phyloP scores from a whole-genome alignment of 257 asterid species.

The Nicotiana undulata region DNA sequence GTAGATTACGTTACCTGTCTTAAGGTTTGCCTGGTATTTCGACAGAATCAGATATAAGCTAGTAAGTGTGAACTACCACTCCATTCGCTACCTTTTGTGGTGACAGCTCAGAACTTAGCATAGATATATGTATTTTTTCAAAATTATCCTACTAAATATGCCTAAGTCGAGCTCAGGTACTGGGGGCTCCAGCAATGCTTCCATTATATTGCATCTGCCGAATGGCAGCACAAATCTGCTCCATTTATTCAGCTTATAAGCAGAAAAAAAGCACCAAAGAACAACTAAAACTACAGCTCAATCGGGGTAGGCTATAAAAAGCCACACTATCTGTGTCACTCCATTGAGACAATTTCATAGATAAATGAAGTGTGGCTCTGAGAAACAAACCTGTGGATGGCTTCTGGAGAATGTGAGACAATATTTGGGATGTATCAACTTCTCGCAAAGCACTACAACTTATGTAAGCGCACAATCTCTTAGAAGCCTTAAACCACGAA shows the following conservation, averaged over 20 bases:
- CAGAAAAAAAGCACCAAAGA: too few species aligned
- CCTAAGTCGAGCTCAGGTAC: background rate
- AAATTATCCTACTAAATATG: background rate
- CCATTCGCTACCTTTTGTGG: background rate
- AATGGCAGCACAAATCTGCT: background rate
- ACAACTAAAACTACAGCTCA: background rate
- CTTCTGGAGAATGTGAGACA: slow-evolving; percentile 48
- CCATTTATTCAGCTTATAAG: background rate
- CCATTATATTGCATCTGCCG: background rate
- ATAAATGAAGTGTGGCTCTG: background rate
- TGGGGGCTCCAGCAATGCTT: background rate
- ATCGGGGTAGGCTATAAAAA: background rate
- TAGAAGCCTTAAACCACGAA: slow-evolving; percentile 82
- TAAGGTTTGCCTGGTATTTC: background rate
- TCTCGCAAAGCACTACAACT: slow-evolving; percentile 77
- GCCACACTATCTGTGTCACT: background rate
- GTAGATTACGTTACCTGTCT: background rate
- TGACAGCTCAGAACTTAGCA: background rate
- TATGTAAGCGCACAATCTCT: slow-evolving; percentile 75
- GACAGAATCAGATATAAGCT: background rate
- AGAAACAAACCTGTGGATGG: slow-evolving; percentile 36
- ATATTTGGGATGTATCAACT: slow-evolving; percentile 66
- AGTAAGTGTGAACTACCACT: background rate
- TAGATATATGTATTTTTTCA: too few species aligned
- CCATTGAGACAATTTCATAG: background rate